Base-by-base conservation (phyloP, 2,329 filamentous ascomycete species). In the Aureobasidium uvarum region DNA sequence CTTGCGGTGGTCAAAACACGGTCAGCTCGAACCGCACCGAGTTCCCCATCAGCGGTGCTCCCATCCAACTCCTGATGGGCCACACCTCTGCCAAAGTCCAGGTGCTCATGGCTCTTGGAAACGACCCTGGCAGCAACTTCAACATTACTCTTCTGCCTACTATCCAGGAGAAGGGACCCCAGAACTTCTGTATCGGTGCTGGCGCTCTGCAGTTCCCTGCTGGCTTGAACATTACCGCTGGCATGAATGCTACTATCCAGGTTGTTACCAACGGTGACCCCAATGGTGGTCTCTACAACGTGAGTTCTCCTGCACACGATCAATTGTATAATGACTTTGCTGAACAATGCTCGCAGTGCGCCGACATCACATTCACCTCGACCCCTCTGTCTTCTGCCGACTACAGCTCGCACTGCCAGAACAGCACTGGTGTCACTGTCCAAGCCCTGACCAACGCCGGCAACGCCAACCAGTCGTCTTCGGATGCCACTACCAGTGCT, bases 291-390 rank as follows among this genome's bases (percentile, higher is more conserved):
- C 77, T 92, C 38, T 92, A 91, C 77, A 89, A 83, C 71, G 81
- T 83, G 72, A 66, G 78, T 71, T 8, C 14, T 25, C 16, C 23
- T 41, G 1, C 7, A 8, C 10, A 1, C 5, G 11, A 8, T 10
- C 20, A 16, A 4, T 5, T 5, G 5, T 18, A 13, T 10, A 20
- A 55, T 18, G 4, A 54, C 2, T 11, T 46, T 50, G 51, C 51
- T 64, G 51, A 55, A 55, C 39, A 20, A 50, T 28, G 11, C 7
- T 20, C n/a, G 39, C 41, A 89, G 86, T 93, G 90, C 75, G 87
- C 89, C 72, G 89, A 93, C 71, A 85, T 92, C 69, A 87, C 84
- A 31, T 88, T 93, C 78, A 83, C 81, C 38, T 77, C 79, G 60
- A 77, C 78, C 13, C 80, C 84, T 5, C 78, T 81, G 20, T 74